phyloP scores from a whole-genome alignment of 192 early-diverging fungal genomes.

The Allomyces macrogynus region DNA sequence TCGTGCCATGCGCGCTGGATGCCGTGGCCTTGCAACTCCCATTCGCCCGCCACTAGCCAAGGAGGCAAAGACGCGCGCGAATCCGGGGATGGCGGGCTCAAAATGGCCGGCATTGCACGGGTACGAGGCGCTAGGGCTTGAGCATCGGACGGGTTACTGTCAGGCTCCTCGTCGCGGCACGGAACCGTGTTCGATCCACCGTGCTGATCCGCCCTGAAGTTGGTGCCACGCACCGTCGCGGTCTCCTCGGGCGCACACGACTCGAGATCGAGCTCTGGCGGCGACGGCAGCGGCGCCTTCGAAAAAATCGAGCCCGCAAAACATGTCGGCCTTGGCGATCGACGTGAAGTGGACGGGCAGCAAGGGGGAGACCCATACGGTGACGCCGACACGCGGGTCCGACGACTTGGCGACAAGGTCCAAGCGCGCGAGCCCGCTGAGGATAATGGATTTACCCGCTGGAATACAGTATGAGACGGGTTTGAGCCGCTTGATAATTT shows the following conservation, averaged over 20 bases:
- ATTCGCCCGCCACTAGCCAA: constrained; percentile 15
- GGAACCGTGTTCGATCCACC: not conserved
- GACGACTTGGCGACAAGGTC: constrained; percentile 25
- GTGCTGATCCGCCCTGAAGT: not conserved
- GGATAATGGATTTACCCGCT: constrained; percentile 26
- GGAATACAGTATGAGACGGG: constrained; percentile 33
- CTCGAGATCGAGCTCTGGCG: too few relatives aligned
- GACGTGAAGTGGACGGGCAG: constrained; percentile 35
- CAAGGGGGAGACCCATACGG: constrained; percentile 20
- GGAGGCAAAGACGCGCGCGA: constrained; percentile 12
- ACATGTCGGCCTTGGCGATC: constrained; percentile 17
- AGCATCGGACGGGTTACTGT: not conserved
- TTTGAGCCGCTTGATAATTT: constrained; percentile 18
- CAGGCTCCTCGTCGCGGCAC: not conserved
- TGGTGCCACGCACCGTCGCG: not conserved
- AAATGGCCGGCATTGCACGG: constrained; percentile 9
- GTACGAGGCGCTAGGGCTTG: not conserved
- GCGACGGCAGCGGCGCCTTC: too few relatives aligned
- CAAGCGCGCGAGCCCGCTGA: constrained; percentile 34
- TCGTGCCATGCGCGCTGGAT: constrained; percentile 24
- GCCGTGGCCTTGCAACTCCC: constrained; percentile 20
- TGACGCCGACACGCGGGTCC: constrained; percentile 20
- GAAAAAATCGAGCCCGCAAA: not conserved
- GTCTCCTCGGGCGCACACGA: not conserved
- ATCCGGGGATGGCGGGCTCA: constrained; percentile 17